These are phyloP conservation scores for Theobroma grandiflorum DNA, from an alignment of 441 rosid genomes.

Conservation along the genomic window DNA sequence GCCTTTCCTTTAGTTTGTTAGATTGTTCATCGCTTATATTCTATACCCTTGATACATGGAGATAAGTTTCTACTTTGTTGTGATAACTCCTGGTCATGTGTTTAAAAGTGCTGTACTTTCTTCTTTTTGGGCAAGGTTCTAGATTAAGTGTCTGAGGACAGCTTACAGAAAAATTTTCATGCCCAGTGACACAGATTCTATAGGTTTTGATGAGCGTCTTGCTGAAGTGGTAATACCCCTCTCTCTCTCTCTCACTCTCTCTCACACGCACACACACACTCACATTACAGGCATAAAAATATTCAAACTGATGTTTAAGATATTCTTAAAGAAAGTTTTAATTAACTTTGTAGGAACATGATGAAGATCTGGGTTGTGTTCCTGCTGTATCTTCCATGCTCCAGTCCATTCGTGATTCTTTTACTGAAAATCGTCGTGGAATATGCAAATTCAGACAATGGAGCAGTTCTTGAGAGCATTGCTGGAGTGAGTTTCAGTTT, in stretches of 20 bases:
- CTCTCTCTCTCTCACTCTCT: background rate
- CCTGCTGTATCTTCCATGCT: constrained; percentile 69
- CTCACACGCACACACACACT: background rate
- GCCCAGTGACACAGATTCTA: constrained; percentile 50
- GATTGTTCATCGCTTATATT: constrained; percentile 6
- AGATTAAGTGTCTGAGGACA: constrained; percentile 77
- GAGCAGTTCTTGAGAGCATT: constrained; percentile 55
- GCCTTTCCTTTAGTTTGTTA: background rate
- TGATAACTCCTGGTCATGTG: background rate
- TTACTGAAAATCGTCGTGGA: constrained; percentile 78
- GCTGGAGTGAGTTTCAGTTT: constrained; percentile 28
- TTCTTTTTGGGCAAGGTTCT: constrained; percentile 41
- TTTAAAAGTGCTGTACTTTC: constrained; percentile 18
- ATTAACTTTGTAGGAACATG: constrained; percentile 58
- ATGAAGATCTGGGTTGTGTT: constrained; percentile 54
- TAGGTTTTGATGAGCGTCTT: constrained; percentile 79
- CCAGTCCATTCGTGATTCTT: constrained; percentile 80
- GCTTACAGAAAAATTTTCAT: constrained; percentile 91
- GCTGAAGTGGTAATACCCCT: constrained; percentile 64
- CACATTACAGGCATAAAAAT: background rate
- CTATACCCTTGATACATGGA: background rate
- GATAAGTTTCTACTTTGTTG: background rate
- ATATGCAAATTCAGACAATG: constrained; percentile 86
- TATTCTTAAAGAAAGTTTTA: constrained; percentile 18
- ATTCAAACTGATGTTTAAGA: background rate